Base-by-base conservation (phyloP, 805 yeast genomes). In the Lipomyces yamanashiensis region DNA sequence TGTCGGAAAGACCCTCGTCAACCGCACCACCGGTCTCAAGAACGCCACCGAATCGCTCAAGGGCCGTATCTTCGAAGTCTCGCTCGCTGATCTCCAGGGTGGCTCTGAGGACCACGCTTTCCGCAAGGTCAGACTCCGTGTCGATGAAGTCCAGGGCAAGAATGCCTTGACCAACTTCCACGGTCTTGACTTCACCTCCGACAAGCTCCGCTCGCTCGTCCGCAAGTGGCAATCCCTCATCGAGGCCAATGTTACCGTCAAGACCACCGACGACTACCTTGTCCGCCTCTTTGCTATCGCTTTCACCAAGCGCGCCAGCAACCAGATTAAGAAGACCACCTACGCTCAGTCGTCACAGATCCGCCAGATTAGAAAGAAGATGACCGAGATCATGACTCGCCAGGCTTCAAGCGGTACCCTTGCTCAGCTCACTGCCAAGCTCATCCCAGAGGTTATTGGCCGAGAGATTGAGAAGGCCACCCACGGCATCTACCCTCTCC, bases 201-300 rank as follows among this genome's bases (percentile, higher is more conserved):
- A 92, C 85, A 93, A 93, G 86, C 85, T 93, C 80, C 90, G 96
- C 85, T 92, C 98, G 65, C 86, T 93, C 81, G 98, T 92, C 71
- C 91, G 98, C 88, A 92, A 93, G 84, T 93, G 98, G 98, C 98
- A 92, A 86, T 87, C 97, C 72, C 85, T 93, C 82, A 96, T 92
- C 75, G 98, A 92, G 86, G 96, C 96, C 78, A 90, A 91, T 81
- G 98, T 92, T 76, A 92, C 98, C 75, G 98, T 92, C 78, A 92
- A 92, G 89, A 92, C 98, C 78, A 80, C 97, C 73, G 98, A 92
- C 79, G 98, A 93, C 82, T 92, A 92, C 90, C 90, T 90, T 77
- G 85, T 93, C 80, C 91, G 98, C 84, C 85, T 92, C 74, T 92
- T 92, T 81, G 95, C 93, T 80, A 91, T 93, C 84, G 98, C 96